phyloP scores from a whole-genome alignment of 768 basidiomycete species.

The Boletus huronensis region DNA sequence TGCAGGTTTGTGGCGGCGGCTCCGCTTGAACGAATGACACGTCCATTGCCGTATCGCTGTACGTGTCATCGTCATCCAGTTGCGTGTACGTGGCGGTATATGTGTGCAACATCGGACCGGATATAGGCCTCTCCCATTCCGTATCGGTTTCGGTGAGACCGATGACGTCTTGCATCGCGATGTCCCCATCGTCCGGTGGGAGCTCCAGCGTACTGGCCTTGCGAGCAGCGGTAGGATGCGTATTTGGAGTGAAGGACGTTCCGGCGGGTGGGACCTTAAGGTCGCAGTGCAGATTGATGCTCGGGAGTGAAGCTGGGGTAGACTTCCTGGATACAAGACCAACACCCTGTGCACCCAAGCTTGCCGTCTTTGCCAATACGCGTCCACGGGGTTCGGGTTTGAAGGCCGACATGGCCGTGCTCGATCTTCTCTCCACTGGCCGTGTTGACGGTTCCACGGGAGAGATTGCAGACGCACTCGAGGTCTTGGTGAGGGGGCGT shows the following conservation, averaged over 20 bases:
- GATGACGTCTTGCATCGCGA: slow-evolving; percentile 14
- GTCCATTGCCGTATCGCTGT: slow-evolving; percentile 1
- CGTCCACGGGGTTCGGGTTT: background rate
- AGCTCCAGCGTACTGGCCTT: background rate
- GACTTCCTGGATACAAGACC: slow-evolving; percentile 9
- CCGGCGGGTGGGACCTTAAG: background rate
- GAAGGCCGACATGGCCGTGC: background rate
- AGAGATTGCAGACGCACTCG: slow-evolving; percentile 14
- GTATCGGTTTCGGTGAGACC: slow-evolving; percentile 24
- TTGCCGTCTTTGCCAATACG: slow-evolving; percentile 5
- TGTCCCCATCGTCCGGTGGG: slow-evolving; percentile 3
- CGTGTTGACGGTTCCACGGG: background rate
- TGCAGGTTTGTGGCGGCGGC: background rate
- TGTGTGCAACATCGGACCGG: background rate
- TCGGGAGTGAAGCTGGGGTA: slow-evolving; percentile 10
- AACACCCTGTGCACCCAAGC: background rate
- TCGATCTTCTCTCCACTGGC: background rate
- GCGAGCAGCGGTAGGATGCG: background rate
- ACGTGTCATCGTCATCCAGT: slow-evolving; percentile 12
- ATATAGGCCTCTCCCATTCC: slow-evolving; percentile 8
- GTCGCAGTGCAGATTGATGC: slow-evolving; percentile 9
- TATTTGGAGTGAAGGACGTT: background rate
- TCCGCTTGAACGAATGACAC: slow-evolving; percentile 1
- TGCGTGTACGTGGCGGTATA: slow-evolving; percentile 12
- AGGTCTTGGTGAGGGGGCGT: slow-evolving; percentile 13